Base-by-base conservation (phyloP, 139 green algal genomes). In the Ettlia oleoabundans region DNA sequence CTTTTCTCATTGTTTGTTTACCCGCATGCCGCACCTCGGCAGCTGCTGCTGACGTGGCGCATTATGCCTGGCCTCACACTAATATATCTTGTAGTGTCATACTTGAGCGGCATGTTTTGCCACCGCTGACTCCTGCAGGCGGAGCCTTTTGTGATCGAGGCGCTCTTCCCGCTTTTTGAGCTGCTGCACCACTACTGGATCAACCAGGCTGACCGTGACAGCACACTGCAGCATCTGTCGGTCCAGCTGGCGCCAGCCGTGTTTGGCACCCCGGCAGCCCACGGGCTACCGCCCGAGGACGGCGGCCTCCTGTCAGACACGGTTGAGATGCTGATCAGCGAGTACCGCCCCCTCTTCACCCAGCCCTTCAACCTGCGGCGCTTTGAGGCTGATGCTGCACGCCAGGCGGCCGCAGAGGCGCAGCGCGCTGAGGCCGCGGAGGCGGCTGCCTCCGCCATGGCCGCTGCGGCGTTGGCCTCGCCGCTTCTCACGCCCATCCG, bases 131-230 rank as follows among this genome's bases (percentile, higher is more conserved):
- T 1, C 4, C 22, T 74, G 62, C 78, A 78, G 68, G 74, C 78
- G 5, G 84, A 88, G 30, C 78, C 84, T 1, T 85, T 73, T 35
- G 80, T 88, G 13, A 37, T 88, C 33, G 84, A 88, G 78, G 84
- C 78, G 9, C 71, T 88, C 4, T 88, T 76, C 73, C 80, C 84
- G 19, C 68, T 88, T 18, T 88, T 88, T 84, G 84, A 88, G 80
- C 42, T 88, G 22, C 64, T 88, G 62, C 84, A 88, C 71, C 84
- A 88, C 64, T 81, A 81, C 53, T 80, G 58, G 52, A 82, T 88
- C 58, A 88, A 88, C 76, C 83, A 88, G 71, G 35, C 41, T 22
- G 70, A 86, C 40, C 78, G 80, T 18, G 73, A 86, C 40, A 28
- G 24, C 24, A 51, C 38, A 15, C 55, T 88, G 35, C 43, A 65